phyloP scores from a whole-genome alignment of 768 basidiomycete genomes.

The Panaeolus cyanescens region DNA sequence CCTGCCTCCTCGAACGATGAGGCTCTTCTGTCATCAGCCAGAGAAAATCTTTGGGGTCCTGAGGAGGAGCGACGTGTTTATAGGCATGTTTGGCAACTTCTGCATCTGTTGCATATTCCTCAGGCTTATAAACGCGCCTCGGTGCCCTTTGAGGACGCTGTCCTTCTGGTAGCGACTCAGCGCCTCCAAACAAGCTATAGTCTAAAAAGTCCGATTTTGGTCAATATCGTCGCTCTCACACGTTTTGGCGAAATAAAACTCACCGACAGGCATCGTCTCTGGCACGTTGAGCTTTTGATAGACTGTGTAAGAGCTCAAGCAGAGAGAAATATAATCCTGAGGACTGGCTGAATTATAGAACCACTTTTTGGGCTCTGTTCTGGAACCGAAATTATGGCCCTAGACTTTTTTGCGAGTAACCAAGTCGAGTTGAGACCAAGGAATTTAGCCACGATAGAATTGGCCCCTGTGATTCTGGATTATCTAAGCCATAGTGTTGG shows the following conservation, averaged over 20 bases:
- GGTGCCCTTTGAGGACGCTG: slow-evolving; percentile 39
- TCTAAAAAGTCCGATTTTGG: slow-evolving; percentile 38
- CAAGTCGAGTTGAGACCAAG: not conserved
- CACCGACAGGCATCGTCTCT: not conserved
- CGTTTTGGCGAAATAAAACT: not conserved
- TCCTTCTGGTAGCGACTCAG: slow-evolving; percentile 70
- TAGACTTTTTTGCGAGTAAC: not conserved
- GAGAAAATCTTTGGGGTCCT: slow-evolving; percentile 84
- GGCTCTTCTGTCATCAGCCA: slow-evolving; percentile 99
- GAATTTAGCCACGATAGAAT: not conserved
- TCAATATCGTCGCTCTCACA: not conserved
- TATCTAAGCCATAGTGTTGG: not conserved
- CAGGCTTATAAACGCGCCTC: slow-evolving; percentile 49
- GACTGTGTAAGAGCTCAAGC: not conserved
- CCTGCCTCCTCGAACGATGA: slow-evolving; percentile 83
- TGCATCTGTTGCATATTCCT: slow-evolving; percentile 30
- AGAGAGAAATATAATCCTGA: not conserved
- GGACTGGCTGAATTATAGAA: not conserved
- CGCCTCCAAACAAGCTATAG: slow-evolving; percentile 82
- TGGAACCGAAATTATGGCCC: not conserved
- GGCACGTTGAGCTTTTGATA: not conserved
- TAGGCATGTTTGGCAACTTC: not conserved
- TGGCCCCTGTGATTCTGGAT: not conserved
- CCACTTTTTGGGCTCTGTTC: not conserved
- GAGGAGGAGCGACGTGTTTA: slow-evolving; percentile 52